Conservation (phyloP, 2,329 filamentous ascomycete genomes). For the Fusarium avenaceum region DNA sequence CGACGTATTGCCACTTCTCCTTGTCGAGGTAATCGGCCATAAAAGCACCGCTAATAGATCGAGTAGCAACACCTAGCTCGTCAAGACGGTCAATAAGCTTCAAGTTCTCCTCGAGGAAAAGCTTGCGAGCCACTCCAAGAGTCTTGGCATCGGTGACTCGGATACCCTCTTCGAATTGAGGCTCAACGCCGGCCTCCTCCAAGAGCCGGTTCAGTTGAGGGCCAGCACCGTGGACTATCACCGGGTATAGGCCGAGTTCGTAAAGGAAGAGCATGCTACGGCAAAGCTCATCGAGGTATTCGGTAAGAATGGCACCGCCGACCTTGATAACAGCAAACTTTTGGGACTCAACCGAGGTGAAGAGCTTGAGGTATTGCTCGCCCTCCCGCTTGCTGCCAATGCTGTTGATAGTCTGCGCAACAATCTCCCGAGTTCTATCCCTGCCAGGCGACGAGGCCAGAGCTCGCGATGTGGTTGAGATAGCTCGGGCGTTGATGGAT, state of each 20-base stretch:
- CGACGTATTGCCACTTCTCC: conserved; percentile 95
- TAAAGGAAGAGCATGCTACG: conserved; percentile 91
- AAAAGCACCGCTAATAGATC: conserved; percentile 92
- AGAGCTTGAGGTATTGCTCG: conserved; percentile 97
- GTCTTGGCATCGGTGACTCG: conserved; percentile 97
- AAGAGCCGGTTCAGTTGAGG: conserved; percentile 95
- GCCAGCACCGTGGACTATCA: conserved; percentile 95
- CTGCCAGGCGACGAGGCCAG: conserved; percentile 39
- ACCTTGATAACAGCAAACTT: conserved; percentile 99
- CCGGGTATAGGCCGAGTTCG: conserved; percentile 93
- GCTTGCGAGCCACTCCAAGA: conserved; percentile 86
- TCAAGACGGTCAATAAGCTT: conserved; percentile 86
- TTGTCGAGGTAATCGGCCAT: conserved; percentile 95
- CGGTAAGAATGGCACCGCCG: conserved; percentile 93
- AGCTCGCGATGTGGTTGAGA: conserved; percentile 43
- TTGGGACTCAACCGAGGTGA: conserved; percentile 95
- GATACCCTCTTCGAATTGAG: conserved; percentile 96
- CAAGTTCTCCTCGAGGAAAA: conserved; percentile 93
- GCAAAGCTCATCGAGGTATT: conserved; percentile 92
- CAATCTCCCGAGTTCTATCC: conserved; percentile 55
- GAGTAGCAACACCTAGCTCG: conserved; percentile 87
- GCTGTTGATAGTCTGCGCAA: conserved; percentile 80
- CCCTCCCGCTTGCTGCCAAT: conserved; percentile 97
- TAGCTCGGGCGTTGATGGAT: conserved; percentile 47
- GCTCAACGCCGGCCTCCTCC: conserved; percentile 91